Percentiles rank a stretch among this genome's conserved stretches.
These are phyloP conservation scores for Colletotrichum echinochloae DNA, from an alignment of 2,329 filamentous ascomycete genomes.

Conservation along the genomic window DNA sequence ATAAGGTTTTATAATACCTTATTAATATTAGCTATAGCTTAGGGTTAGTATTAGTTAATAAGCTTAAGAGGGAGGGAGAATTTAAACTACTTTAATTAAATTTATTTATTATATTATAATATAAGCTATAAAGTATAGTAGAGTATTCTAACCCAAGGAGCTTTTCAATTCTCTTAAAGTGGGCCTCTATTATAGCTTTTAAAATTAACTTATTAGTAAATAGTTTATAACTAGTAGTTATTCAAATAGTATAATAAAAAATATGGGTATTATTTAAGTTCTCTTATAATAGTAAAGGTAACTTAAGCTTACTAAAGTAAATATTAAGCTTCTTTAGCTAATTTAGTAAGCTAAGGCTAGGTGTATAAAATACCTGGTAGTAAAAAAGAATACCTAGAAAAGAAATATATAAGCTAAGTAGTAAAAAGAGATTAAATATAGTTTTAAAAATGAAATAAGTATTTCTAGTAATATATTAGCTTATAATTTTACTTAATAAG, in stretches of 20 bases:
- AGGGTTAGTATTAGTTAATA: background rate
- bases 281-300: slow-evolving; percentile 7
- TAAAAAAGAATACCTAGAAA: slow-evolving; percentile 11
- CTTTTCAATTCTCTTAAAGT: background rate
- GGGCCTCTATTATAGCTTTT: background rate
- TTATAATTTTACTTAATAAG: background rate
- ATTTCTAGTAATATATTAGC: background rate
- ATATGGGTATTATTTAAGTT: slow-evolving; percentile 5
- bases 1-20: background rate
- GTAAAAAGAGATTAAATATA: too few species aligned
- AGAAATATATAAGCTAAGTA: background rate
- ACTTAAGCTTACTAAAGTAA: background rate
- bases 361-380: background rate
- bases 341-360: background rate
- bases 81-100: background rate
- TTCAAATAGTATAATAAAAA: slow-evolving; percentile 46
- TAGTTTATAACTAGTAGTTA: slow-evolving; percentile 31
- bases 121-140: slow-evolving; percentile 6
- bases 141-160: background rate
- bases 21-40: background rate
- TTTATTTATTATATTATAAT: background rate
- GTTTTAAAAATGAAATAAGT: background rate
- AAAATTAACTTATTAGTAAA: background rate
- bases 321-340: slow-evolving; percentile 15
- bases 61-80: background rate